These are phyloP conservation scores for Chaetomium strumarium DNA, from an alignment of 2,329 filamentous ascomycete genomes.

Conservation along the genomic window DNA sequence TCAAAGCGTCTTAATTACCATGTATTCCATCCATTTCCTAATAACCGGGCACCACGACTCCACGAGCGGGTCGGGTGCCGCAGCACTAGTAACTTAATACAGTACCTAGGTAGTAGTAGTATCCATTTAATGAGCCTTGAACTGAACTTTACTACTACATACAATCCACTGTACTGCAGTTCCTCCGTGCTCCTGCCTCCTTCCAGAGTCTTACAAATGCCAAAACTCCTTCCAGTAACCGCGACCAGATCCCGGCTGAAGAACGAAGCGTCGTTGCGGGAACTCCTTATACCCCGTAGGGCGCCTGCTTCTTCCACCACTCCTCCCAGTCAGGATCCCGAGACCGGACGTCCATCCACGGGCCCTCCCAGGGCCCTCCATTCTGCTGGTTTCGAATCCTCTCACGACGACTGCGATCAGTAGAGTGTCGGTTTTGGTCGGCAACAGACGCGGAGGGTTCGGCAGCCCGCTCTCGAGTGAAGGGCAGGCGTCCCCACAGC, in stretches of 20 bases:
- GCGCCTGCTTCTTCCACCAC: constrained; percentile 24
- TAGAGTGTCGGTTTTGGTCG: neutral
- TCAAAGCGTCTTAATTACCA: no score
- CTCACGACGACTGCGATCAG: neutral
- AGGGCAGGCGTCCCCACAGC: constrained; percentile 1
- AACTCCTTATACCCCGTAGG: constrained; percentile 9
- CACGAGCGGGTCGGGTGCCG: no score
- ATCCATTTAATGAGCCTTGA: no score
- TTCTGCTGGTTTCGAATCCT: neutral
- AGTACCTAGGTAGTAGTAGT: no score
- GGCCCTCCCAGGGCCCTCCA: constrained; percentile 10
- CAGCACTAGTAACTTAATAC: no score
- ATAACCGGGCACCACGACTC: no score
- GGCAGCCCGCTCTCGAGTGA: neutral
- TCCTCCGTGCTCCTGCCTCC: no score
- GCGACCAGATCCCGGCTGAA: neutral
- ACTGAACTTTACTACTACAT: no score
- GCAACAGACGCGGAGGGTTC: neutral
- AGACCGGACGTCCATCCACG: constrained; percentile 18
- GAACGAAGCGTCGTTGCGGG: neutral
- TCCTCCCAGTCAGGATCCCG: constrained; percentile 23
- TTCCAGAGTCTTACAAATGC: no score
- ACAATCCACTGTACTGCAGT: no score
- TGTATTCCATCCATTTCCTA: no score
- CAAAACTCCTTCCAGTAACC: neutral